phyloP scores from a whole-genome alignment of 768 basidiomycete species.

The Coprinopsis cinerea region DNA sequence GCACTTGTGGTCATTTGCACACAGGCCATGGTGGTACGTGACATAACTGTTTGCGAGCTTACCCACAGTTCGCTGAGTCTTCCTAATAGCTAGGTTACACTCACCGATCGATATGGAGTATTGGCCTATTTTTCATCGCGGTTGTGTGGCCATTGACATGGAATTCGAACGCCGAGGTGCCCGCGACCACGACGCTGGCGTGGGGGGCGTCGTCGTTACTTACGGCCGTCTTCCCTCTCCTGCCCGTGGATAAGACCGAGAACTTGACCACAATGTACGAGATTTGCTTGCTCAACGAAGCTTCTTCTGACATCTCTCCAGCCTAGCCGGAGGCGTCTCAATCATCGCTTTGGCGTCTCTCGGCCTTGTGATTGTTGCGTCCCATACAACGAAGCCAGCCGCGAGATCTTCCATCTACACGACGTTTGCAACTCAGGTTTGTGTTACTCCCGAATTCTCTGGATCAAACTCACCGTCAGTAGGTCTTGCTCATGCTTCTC shows the following conservation, averaged over 20 bases:
- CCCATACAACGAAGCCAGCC: too few species aligned
- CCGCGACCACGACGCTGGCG: slow-evolving; percentile 18
- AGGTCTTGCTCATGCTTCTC: slow-evolving; percentile 41
- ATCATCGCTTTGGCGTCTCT: slow-evolving; percentile 30
- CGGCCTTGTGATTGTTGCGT: background rate
- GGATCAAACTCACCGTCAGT: too few species aligned
- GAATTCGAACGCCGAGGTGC: slow-evolving; percentile 27
- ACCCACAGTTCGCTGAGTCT: background rate
- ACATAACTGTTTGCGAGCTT: background rate
- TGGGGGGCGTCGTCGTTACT: slow-evolving; percentile 50
- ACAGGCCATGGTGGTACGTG: slow-evolving; percentile 69
- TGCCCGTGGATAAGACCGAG: slow-evolving; percentile 70
- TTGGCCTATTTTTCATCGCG: slow-evolving; percentile 57
- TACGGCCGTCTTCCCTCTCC: slow-evolving; percentile 64
- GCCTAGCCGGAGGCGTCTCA: slow-evolving; percentile 40
- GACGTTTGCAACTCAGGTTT: too few species aligned
- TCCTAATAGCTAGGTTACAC: slow-evolving; percentile 58
- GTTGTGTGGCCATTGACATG: slow-evolving; percentile 62
- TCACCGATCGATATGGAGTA: slow-evolving; percentile 64
- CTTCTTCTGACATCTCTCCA: slow-evolving; percentile 16
- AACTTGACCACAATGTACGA: slow-evolving; percentile 55
- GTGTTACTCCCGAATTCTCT: too few species aligned
- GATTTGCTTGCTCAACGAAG: slow-evolving; percentile 7
- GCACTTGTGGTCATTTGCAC: slow-evolving; percentile 38
- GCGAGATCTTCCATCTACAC: too few species aligned